phyloP scores from a whole-genome alignment of 106 monocot species.

The Gastrodia elata region DNA sequence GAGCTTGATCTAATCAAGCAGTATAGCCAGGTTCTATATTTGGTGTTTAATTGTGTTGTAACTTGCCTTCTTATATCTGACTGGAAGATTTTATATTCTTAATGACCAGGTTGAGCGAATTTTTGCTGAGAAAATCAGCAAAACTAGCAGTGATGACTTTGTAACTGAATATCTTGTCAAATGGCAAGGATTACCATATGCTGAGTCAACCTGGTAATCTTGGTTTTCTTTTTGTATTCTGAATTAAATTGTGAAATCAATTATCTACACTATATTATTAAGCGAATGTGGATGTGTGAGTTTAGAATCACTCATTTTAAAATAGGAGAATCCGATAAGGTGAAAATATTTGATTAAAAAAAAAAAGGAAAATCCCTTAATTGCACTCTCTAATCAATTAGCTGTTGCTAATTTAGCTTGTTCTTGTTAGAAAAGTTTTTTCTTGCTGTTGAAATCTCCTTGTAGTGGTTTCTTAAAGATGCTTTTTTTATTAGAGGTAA shows the following conservation, averaged over 20 bases:
- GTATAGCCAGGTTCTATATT: slow-evolving; percentile 79
- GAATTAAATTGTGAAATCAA: not conserved
- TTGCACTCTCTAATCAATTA: too few relatives aligned
- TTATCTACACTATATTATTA: too few relatives aligned
- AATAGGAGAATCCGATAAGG: too few relatives aligned
- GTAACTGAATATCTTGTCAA: slow-evolving; percentile 91
- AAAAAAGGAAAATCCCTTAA: too few relatives aligned
- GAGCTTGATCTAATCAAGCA: slow-evolving; percentile 91
- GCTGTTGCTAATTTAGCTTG: not conserved
- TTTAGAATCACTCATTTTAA: too few relatives aligned
- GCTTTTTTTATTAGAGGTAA: not conserved
- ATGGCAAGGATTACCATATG: slow-evolving; percentile 99
- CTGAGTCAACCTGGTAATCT: slow-evolving; percentile 94
- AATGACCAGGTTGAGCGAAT: slow-evolving; percentile 89
- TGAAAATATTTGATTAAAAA: too few relatives aligned
- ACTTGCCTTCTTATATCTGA: slow-evolving; percentile 6
- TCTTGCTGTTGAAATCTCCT: not conserved
- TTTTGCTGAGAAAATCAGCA: slow-evolving; percentile 83
- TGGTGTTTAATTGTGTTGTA: slow-evolving; percentile 2
- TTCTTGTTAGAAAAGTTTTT: not conserved
- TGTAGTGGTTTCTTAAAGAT: not conserved
- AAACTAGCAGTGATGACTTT: slow-evolving; percentile 65
- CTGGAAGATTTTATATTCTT: not conserved
- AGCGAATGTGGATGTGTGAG: too few relatives aligned
- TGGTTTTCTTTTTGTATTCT: not conserved